Conservation (phyloP, 495 filamentous ascomycete genomes). For the Astrocystis sublimbata region DNA sequence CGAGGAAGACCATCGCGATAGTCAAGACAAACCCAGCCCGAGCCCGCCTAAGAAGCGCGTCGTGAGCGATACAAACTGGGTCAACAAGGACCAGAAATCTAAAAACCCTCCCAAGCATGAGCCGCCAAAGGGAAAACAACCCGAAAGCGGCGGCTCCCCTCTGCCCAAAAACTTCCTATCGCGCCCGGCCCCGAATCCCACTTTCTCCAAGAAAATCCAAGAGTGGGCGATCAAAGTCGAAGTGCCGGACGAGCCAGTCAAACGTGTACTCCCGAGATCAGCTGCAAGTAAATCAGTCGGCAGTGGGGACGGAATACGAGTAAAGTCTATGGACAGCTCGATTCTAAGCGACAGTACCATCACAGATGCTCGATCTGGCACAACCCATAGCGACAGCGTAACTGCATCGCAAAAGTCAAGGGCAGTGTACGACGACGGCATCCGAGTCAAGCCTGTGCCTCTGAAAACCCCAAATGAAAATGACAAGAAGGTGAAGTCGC, state of each 20-base stretch:
- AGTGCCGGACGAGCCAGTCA: conserved; percentile 31
- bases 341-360: conserved; percentile 25
- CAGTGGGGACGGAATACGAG: conserved; percentile 31
- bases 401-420: conserved; percentile 25
- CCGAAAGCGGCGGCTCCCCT: conserved; percentile 36
- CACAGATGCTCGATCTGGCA: conserved; percentile 18
- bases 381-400: conserved; percentile 14
- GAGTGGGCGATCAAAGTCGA: conserved; percentile 54
- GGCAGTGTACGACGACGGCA: conserved; percentile 34
- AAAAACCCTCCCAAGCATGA: conserved; percentile 43
- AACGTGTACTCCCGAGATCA: conserved; percentile 10
- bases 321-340: conserved; percentile 21
- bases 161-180: conserved; percentile 56
- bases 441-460: conserved; percentile 34
- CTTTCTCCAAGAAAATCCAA: conserved; percentile 51
- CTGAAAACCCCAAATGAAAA: conserved; percentile 32
- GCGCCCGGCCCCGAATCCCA: conserved; percentile 49
- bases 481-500: conserved; percentile 31
- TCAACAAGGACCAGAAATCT: conserved; percentile 53
- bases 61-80: conserved; percentile 80
- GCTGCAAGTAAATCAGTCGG: conserved; percentile 15
- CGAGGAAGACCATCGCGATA: conserved; percentile 22
- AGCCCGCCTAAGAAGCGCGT: conserved; percentile 69
- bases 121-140: conserved; percentile 38
- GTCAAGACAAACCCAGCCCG: conserved; percentile 28